These are phyloP conservation scores for Debaryomyces sp. DNA, from an alignment of 1,139 yeast species.

Conservation along the genomic window DNA sequence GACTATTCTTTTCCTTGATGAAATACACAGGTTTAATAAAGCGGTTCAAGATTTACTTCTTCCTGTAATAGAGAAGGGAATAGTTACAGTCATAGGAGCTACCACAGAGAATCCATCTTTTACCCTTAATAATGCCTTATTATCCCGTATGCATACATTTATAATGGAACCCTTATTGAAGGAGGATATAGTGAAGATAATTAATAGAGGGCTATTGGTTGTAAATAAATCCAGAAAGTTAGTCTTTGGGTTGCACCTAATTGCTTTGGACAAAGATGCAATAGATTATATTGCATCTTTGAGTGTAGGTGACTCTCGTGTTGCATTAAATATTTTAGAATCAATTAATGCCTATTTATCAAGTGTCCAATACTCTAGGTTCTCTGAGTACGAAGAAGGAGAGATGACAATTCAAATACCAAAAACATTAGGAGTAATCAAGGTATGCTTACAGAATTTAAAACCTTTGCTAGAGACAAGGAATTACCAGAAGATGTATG, in stretches of 20 bases:
- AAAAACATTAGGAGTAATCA: constrained; percentile 30
- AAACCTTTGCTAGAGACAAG: constrained; percentile 38
- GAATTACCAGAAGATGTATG: constrained; percentile 68
- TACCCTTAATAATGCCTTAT: constrained; percentile 80
- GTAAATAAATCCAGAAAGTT: constrained; percentile 59
- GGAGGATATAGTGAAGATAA: constrained; percentile 58
- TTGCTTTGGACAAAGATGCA: constrained; percentile 59
- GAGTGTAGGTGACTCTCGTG: constrained; percentile 90
- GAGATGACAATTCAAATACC: constrained; percentile 22
- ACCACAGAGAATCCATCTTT: constrained; percentile 98
- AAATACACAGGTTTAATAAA: constrained; percentile 88
- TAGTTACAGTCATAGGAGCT: constrained; percentile 79
- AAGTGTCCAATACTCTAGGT: constrained; percentile 28
- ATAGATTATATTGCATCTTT: constrained; percentile 71
- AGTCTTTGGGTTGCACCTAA: constrained; percentile 39
- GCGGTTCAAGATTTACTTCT: constrained; percentile 86
- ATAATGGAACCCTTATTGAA: constrained; percentile 65
- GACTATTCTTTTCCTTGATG: constrained; percentile 87
- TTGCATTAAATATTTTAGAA: constrained; percentile 76
- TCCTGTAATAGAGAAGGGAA: constrained; percentile 72
- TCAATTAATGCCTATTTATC: constrained; percentile 47
- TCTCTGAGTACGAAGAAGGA: constrained; percentile 15
- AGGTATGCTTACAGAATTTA: constrained; percentile 38
- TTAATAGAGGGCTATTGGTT: constrained; percentile 63
- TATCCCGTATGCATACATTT: constrained; percentile 88